Conservation (phyloP, 1,284 basidiomycete genomes). For the Apiotrichum gracile region DNA sequence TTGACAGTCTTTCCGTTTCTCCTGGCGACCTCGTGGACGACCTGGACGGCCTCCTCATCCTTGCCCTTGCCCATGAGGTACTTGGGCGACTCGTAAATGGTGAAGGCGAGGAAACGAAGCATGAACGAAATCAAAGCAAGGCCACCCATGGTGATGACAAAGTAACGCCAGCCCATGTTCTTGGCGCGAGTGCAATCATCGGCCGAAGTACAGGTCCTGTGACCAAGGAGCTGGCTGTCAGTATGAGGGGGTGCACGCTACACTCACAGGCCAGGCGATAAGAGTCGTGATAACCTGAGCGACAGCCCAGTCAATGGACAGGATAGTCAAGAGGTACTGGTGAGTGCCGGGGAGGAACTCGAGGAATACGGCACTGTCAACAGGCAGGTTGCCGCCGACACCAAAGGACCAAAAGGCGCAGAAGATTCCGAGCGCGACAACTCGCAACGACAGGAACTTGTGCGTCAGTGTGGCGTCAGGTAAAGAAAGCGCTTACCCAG, state of each 20-base stretch:
- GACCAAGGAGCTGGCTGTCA: slow-evolving; percentile 17
- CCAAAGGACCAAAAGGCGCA: slow-evolving; percentile 58
- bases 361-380: slow-evolving; percentile 56
- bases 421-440: slow-evolving; percentile 56
- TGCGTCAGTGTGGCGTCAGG: neutral
- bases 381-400: slow-evolving; percentile 57
- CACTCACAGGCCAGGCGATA: slow-evolving; percentile 26
- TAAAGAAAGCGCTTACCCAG: neutral
- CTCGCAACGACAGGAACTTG: slow-evolving; percentile 49
- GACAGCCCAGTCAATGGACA: slow-evolving; percentile 63
- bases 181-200: slow-evolving; percentile 17
- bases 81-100: slow-evolving; percentile 56
- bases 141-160: slow-evolving; percentile 52
- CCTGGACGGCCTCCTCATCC: slow-evolving; percentile 56
- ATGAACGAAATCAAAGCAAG: slow-evolving; percentile 50
- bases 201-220: slow-evolving; percentile 16
- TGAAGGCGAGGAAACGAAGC: slow-evolving; percentile 41
- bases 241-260: neutral
- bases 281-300: slow-evolving; percentile 44
- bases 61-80: slow-evolving; percentile 53
- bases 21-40: slow-evolving; percentile 50
- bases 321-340: slow-evolving; percentile 57
- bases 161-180: slow-evolving; percentile 49
- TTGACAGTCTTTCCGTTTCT: slow-evolving; percentile 53
- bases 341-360: slow-evolving; percentile 55